A percentile compares a stretch with the other conserved stretches of the same genome.
Evolutionary conservation across 1,139 yeast species (phyloP).

Genomic region (Geotrichum klebahnii): DNA sequence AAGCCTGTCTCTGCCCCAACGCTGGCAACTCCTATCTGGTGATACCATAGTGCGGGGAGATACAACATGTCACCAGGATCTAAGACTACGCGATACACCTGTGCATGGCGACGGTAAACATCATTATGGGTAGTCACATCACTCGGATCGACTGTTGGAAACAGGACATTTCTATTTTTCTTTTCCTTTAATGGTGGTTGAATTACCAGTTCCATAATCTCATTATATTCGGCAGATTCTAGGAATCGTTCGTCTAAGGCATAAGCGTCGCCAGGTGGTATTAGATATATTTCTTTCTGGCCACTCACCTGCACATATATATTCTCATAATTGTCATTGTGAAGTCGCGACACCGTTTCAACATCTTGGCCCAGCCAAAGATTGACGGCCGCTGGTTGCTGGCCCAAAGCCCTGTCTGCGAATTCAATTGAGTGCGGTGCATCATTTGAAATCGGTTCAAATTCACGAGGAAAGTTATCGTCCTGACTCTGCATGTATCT

Average conservation of each 20-base stretch:
- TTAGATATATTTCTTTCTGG: conserved; percentile 36
- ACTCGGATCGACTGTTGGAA: conserved; percentile 38
- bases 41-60: conserved; percentile 44
- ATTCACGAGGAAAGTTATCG: conserved; percentile 35
- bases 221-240: conserved; percentile 12
- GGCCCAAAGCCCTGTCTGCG: conserved; percentile 33
- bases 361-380: conserved; percentile 40
- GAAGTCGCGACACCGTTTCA: conserved; percentile 40
- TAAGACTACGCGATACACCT: conserved; percentile 34
- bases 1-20: conserved; percentile 22
- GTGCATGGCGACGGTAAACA: conserved; percentile 26
- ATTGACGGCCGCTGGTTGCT: conserved; percentile 38
- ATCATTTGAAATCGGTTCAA: conserved; percentile 27
- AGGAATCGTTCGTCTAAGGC: conserved; percentile 32
- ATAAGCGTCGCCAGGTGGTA: conserved; percentile 39
- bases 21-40: conserved; percentile 37
- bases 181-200: not conserved
- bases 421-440: conserved; percentile 29
- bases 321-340: conserved; percentile 42
- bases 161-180: conserved; percentile 24
- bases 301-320: conserved; percentile 40
- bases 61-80: conserved; percentile 41
- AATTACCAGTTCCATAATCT: conserved; percentile 6
- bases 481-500: conserved; percentile 42
- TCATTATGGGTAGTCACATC: conserved; percentile 25